phyloP scores from a whole-genome alignment of 2,329 filamentous ascomycete genomes.

The Phaeosphaeriaceae sp. region DNA sequence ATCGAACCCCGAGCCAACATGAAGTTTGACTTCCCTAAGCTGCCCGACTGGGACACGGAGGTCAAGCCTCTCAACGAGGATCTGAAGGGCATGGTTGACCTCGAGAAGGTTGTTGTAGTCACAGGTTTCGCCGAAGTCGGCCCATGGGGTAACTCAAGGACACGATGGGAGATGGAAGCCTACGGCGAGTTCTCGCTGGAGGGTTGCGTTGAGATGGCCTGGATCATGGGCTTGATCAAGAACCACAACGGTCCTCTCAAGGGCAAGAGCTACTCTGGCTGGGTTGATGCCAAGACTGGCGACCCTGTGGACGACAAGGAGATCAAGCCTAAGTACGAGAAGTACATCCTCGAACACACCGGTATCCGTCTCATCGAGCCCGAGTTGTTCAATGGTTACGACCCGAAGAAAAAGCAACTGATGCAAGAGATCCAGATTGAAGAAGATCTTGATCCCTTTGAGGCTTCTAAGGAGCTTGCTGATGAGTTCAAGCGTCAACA shows the following conservation, averaged over 20 bases:
- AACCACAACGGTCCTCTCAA: conserved; percentile 97
- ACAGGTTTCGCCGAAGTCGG: conserved; percentile 96
- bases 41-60: conserved; percentile 91
- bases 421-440: conserved; percentile 97
- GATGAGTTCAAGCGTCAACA: conserved; percentile 98
- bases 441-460: conserved; percentile 95
- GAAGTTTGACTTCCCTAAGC: conserved; percentile 91
- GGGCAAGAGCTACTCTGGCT: conserved; percentile 94
- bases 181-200: conserved; percentile 96
- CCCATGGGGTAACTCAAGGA: conserved; percentile 98
- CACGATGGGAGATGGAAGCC: conserved; percentile 99
- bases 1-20: conserved; percentile 96
- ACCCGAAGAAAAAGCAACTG: conserved; percentile 98
- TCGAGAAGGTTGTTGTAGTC: conserved; percentile 97
- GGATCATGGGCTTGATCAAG: conserved; percentile 99
- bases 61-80: conserved; percentile 85
- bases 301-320: conserved; percentile 99
- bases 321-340: conserved; percentile 96
- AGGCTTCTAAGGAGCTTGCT: conserved; percentile 95
- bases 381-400: conserved; percentile 94
- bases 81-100: conserved; percentile 97
- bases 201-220: conserved; percentile 98
- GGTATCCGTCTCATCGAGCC: conserved; percentile 98
- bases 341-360: conserved; percentile 92
- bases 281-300: conserved; percentile 92